Percentiles rank a stretch among this genome's conserved stretches.
phyloP scores from a whole-genome alignment of 148 eudicot genomes.

The Fagopyrum esculentum region DNA sequence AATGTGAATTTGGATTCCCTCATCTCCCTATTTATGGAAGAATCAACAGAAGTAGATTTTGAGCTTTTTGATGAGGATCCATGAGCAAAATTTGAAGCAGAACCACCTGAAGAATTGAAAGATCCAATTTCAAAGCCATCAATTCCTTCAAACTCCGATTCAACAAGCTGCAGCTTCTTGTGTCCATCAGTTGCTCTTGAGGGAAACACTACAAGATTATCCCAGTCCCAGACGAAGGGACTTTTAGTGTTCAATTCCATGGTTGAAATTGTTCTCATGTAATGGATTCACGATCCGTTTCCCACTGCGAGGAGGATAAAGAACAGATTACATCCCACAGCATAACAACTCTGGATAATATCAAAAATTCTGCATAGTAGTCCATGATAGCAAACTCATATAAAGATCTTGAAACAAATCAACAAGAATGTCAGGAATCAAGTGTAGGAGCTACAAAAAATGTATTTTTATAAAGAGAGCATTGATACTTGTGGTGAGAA shows the following conservation, averaged over 20 bases:
- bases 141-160: conserved; percentile 55
- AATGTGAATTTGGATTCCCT: conserved; percentile 32
- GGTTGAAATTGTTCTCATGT: conserved; percentile 30
- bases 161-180: conserved; percentile 45
- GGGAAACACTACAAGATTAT: conserved; percentile 50
- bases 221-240: conserved; percentile 75
- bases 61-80: conserved; percentile 77
- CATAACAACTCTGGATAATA: not conserved
- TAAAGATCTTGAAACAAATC: not conserved
- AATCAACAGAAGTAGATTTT: conserved; percentile 64
- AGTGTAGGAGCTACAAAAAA: not conserved
- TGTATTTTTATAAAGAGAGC: not conserved
- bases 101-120: conserved; percentile 57
- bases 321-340: conserved; percentile 1
- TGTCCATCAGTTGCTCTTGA: conserved; percentile 48
- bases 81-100: conserved; percentile 51
- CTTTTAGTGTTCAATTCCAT: conserved; percentile 79
- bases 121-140: conserved; percentile 65
- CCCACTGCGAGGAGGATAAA: conserved; percentile 9
- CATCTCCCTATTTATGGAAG: conserved; percentile 42
- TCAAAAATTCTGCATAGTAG: not conserved
- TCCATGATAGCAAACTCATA: not conserved
- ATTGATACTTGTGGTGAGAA: not conserved
- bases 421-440: not conserved
- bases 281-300: not conserved